A percentile compares a stretch with the other conserved stretches of the same genome.
Conservation (phyloP, 192 early-diverging fungal species). For the Phlyctochytrium arcticum region DNA sequence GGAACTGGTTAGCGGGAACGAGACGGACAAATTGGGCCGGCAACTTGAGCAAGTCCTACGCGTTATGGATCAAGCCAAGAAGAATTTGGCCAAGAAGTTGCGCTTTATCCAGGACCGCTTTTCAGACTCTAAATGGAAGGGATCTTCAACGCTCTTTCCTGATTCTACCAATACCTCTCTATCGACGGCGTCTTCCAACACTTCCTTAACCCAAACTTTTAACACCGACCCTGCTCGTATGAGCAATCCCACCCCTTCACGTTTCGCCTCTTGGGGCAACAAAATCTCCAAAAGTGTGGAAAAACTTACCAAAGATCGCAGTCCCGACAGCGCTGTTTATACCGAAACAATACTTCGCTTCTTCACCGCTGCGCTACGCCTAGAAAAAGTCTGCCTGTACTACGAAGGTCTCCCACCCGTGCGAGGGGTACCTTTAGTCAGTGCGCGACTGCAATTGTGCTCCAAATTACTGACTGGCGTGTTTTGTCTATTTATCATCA, state of each 20-base stretch:
- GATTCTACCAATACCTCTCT: background rate
- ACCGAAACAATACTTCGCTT: constrained; percentile 11
- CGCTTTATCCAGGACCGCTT: background rate
- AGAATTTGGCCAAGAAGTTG: constrained; percentile 8
- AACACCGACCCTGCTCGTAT: no score
- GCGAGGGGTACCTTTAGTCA: background rate
- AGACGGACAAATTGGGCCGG: background rate
- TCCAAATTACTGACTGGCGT: background rate
- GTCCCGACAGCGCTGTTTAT: constrained; percentile 5
- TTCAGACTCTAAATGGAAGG: background rate
- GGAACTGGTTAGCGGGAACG: background rate
- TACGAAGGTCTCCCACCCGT: background rate
- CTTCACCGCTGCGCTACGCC: background rate
- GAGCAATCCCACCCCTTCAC: background rate
- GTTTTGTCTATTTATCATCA: constrained; percentile 19
- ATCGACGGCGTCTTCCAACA: background rate
- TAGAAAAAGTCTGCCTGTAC: constrained; percentile 14
- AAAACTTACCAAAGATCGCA: constrained; percentile 17
- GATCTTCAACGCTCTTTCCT: background rate
- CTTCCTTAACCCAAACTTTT: no score
- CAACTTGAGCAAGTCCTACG: constrained; percentile 4
- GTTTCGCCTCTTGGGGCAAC: constrained; percentile 15
- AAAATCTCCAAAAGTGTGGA: constrained; percentile 25
- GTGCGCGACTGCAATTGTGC: constrained; percentile 6
- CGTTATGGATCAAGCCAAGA: background rate